Conservation (phyloP, 2,329 filamentous ascomycete genomes). For the Gremmenia infestans region DNA sequence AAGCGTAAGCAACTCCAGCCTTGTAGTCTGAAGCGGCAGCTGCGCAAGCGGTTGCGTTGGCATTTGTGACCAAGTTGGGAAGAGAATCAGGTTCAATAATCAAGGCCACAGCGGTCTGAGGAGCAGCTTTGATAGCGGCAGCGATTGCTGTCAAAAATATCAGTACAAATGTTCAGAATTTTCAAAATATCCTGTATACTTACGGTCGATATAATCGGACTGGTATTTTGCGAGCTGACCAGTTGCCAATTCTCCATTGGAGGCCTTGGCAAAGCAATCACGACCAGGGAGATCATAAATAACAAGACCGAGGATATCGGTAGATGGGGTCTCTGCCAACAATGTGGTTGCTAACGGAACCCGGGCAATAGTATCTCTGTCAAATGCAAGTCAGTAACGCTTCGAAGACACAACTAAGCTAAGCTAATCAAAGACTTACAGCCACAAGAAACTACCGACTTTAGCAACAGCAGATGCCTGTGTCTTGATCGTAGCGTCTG, state of each 20-base stretch:
- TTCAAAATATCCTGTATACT: slow-evolving; percentile 34
- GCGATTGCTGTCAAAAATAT: slow-evolving; percentile 36
- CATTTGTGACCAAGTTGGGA: slow-evolving; percentile 55
- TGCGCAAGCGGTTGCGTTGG: slow-evolving; percentile 45
- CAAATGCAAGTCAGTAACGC: slow-evolving; percentile 3
- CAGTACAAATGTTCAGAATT: slow-evolving; percentile 38
- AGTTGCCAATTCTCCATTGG: slow-evolving; percentile 52
- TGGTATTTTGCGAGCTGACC: slow-evolving; percentile 50
- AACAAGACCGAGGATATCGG: slow-evolving; percentile 42
- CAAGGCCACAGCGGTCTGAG: slow-evolving; percentile 5
- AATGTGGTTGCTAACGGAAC: slow-evolving; percentile 42
- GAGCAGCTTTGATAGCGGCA: slow-evolving; percentile 19
- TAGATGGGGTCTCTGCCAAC: slow-evolving; percentile 42
- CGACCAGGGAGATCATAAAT: slow-evolving; percentile 55
- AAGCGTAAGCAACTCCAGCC: slow-evolving; percentile 45
- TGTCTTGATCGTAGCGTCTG: slow-evolving; percentile 45
- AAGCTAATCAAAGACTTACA: slow-evolving; percentile 21
- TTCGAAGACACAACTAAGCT: no score
- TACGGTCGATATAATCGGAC: slow-evolving; percentile 45
- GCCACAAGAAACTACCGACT: slow-evolving; percentile 46
- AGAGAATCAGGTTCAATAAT: slow-evolving; percentile 50
- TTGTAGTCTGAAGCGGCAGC: slow-evolving; percentile 45
- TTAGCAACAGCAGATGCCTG: slow-evolving; percentile 34
- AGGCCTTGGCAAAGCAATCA: slow-evolving; percentile 52
- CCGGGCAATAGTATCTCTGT: slow-evolving; percentile 43